Base-by-base conservation (phyloP, 2,329 filamentous ascomycete species). In the Alternaria solani region DNA sequence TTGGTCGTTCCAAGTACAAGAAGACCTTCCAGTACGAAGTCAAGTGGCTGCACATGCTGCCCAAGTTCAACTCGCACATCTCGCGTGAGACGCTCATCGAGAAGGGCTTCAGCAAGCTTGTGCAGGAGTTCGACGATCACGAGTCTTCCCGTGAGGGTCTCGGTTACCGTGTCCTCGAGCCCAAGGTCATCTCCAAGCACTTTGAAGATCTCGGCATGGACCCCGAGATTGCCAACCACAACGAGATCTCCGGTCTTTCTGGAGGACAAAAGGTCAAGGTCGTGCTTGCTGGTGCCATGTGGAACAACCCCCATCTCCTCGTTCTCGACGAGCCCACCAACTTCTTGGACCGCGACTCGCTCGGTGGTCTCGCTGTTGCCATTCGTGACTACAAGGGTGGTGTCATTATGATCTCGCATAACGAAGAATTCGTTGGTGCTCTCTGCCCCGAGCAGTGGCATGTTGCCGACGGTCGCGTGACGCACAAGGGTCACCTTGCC, bases 261-360 rank as follows among this genome's bases (percentile, higher is more conserved):
- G 95, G 95, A 81, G 95, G 95, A 14, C 95, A 99, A 79, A 98
- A 98, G 82, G 95, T 99, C 83, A 99, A 99, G 87, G 95, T 99
- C 48, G 95, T 99, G 65, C 89, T 99, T 70, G 95, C 93, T 5
- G 93, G 92, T 75, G 93, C 93, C 71, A 96, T 96, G 93, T 97
- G 94, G 94, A 97, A 98, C 84, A 98, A 98, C 84, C 95, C 95
- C 1, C 95, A 99, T 83, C 83, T 99, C 74, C 88, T 99, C 63
- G 95, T 99, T 49, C 90, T 99, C 25, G 95, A 99, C 86, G 94
- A 99, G 82, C 95, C 95, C 59, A 98, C 95, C 78, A 99, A 99
- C 84, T 99, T 97, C 87, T 89, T 99, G 84, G 95, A 99, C 77
- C 93, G 95, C 72, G 95, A 99, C 82, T 97, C 94, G 16, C 89